Evolutionary conservation across 2,329 filamentous ascomycete species (phyloP).

Genomic region (Talaromyces marneffei): DNA sequence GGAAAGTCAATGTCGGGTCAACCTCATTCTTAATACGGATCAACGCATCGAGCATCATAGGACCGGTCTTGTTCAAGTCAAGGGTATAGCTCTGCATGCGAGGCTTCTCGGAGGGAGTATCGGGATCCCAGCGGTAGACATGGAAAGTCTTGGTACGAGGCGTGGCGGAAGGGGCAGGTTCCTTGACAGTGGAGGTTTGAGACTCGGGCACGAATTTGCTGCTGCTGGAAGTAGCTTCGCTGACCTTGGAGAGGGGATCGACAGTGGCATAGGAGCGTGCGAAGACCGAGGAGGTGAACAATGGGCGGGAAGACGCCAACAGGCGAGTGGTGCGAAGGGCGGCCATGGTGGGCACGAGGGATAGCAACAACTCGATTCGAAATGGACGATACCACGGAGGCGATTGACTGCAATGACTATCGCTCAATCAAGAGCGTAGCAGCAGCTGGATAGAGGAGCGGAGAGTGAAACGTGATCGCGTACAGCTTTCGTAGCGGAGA

Average conservation of each 20-base stretch:
- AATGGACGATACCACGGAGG: not conserved
- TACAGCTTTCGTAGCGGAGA: not conserved
- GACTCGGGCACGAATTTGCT: slow-evolving; percentile 39
- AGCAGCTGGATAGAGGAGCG: slow-evolving; percentile 2
- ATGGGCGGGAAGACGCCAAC: slow-evolving; percentile 37
- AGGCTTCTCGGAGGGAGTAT: slow-evolving; percentile 86
- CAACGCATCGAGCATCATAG: slow-evolving; percentile 95
- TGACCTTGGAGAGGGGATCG: slow-evolving; percentile 30
- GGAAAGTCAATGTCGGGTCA: slow-evolving; percentile 93
- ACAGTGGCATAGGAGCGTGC: slow-evolving; percentile 46
- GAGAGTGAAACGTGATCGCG: slow-evolving; percentile 4
- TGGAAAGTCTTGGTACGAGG: slow-evolving; percentile 86
- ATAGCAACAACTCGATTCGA: not conserved
- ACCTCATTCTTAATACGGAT: slow-evolving; percentile 99
- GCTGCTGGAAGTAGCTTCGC: slow-evolving; percentile 24
- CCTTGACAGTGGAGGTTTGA: slow-evolving; percentile 56
- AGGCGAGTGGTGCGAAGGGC: slow-evolving; percentile 45
- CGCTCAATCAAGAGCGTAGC: slow-evolving; percentile 12
- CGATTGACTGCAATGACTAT: not conserved
- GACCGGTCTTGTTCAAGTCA: slow-evolving; percentile 97
- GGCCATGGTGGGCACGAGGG: slow-evolving; percentile 35
- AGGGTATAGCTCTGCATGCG: slow-evolving; percentile 91
- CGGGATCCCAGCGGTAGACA: slow-evolving; percentile 98
- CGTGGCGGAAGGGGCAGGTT: slow-evolving; percentile 53
- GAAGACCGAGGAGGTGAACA: slow-evolving; percentile 32